Evolutionary conservation across 176 grass and related monocot species (phyloP).

Genomic region (barley (Hordeum vulgare)): DNA sequence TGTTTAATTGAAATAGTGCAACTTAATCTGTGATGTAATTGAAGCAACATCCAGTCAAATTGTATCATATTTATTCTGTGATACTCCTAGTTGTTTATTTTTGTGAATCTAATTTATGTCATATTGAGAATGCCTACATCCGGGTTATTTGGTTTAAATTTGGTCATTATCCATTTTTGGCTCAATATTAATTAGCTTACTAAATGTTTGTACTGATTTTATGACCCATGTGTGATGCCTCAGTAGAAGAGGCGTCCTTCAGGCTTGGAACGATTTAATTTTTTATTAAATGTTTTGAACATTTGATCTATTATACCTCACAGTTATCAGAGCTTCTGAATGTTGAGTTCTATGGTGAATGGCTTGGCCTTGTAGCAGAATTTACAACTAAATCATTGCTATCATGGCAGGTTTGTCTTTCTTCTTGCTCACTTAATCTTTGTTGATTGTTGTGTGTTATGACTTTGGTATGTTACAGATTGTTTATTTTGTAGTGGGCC

Average conservation of each 20-base stretch:
- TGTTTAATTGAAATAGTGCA: not conserved
- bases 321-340: constrained; percentile 91
- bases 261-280: not conserved
- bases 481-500: constrained; percentile 68
- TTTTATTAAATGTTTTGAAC: not conserved
- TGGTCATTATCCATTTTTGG: not conserved
- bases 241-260: not conserved
- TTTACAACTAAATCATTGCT: constrained; percentile 93
- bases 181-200: not conserved
- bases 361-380: constrained; percentile 91
- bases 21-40: not conserved
- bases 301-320: constrained; percentile 15
- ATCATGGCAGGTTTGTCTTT: constrained; percentile 91
- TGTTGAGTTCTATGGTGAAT: constrained; percentile 93
- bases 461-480: constrained; percentile 22
- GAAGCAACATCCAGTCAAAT: not conserved
- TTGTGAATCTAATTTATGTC: not conserved
- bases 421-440: not conserved
- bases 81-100: not conserved
- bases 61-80: not conserved
- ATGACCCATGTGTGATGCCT: not conserved
- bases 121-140: not conserved
- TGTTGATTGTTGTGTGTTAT: not conserved
- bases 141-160: constrained; percentile 8
- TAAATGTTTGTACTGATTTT: not conserved